Base-by-base conservation (phyloP, 2,329 filamentous ascomycete genomes). In the Alternaria brassicae region DNA sequence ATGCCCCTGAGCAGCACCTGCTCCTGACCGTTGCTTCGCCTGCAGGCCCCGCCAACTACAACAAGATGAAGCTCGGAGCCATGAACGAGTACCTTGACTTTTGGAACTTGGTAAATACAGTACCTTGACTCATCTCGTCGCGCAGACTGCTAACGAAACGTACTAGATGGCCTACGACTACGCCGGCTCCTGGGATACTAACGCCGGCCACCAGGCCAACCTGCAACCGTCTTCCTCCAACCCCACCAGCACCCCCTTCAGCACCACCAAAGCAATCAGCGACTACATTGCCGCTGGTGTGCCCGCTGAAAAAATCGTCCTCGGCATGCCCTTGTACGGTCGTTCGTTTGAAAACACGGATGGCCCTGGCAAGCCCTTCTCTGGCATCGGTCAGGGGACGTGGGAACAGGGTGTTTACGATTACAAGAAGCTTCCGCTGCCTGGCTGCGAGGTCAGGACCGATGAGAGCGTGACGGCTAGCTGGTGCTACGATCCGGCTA, bases 121-220 rank as follows among this genome's bases (percentile, higher is more conserved):
- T 27, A 6, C 28, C 15, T 17, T 2, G 3, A 36, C 2, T 17
- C 30, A 19, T n/a, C 7, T 2, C 21, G 8, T 21, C 25, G 12
- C 19, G 12, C 7, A 1, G 19, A 5, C 9, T 23, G 32, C 56
- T 55, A 37, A 55, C 23, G 41, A 13, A 7, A 10, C 49, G 3
- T 32, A 2, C 19, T 4, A 58, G 56, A 96, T 96, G 92, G 90
- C 91, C 2, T 96, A 96, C 78, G 92, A 96, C 79, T 96, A 88
- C 59, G 68, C 76, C 12, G 76, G 76, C 8, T 73, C 71, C 1
- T 77, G 75, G 74, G 73, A 77, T 61, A 47, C 65, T 4, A 63
- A 65, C 25, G 64, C 76, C 3, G 75, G 76, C 17, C 75, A 78
- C 53, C 61, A 73, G 28, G 75, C 75, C 9, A 77, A 77, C 63